Base-by-base conservation (phyloP, 257 asterid species). In the Cruciata laevipes region DNA sequence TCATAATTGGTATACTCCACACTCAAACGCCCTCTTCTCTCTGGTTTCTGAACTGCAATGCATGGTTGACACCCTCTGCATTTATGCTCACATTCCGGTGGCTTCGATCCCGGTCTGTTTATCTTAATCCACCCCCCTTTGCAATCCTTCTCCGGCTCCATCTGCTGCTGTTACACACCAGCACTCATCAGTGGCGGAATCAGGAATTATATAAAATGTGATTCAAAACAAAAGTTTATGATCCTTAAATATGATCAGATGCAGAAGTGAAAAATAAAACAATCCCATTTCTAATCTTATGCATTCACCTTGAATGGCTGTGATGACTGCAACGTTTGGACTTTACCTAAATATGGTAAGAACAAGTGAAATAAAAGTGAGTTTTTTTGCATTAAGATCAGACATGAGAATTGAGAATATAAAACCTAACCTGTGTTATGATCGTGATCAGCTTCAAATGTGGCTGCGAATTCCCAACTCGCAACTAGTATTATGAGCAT, bases 61-160 rank as follows among this genome's bases (percentile, higher is more conserved):
- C 80, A 79, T 6, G 83, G 83, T 16, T 33, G 72, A 56, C 83
- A 79, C 17, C 70, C 68, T 66, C 78, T 76, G 69, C 80, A 75
- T 75, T 73, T 68, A 70, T 75, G 78, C 62, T 30, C 78, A 44
- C 83, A 79, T 24, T 72, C 71, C 66, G 83, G 83, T 72, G 83
- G 83, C 63, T 64, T 79, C 58, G 83, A 79, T 38, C 83, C 80
- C 30, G 70, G 57, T 69, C 59, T 35, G 10, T 57, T 66, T 13
- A 42, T 42, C 6, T 13, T 42, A 12, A 42, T 42, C 58, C 49
- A 40, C 16, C 3, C 49, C 60, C 40, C 23, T 25, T 38, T 51
- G 23, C 58, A 20, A 30, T 12, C 27, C 23, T 69, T 60, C 67
- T 58, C 66, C 6, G 57, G 12, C 56, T 57, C 66, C 49, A 42